Base-by-base conservation (phyloP, 257 asterid genomes). In the Asclepias syriaca region DNA sequence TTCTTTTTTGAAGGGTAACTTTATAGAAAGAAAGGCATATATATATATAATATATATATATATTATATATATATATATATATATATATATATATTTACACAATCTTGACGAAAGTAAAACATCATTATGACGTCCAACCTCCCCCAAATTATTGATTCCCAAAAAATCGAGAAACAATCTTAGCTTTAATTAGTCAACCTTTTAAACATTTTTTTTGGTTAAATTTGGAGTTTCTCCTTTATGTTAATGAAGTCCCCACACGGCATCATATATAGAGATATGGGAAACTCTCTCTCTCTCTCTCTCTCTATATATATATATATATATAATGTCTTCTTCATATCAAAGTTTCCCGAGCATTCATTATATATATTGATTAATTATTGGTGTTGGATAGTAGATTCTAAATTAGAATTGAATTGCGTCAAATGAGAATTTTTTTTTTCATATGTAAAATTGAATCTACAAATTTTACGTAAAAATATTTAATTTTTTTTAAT, bases 401-500 rank as follows among this genome's bases (percentile, higher is more conserved):
- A 24, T 24, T 24, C 27, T 24, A 24, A 24, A 0, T 24, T 24
- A 24, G 0, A 24, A 24, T 24, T 24, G 27, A 24, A 24, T 24
- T 24, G 27, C 27, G 27, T n/a, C n/a, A n/a, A n/a, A n/a, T n/a
- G n/a, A n/a, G n/a, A n/a, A n/a, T n/a, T n/a, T n/a, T n/a, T n/a
- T n/a, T n/a, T n/a, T n/a, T 24, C 27, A 24, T 24, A 34, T 34
- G 39, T 4, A 34, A 34, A 34, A 34, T 3, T 34, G 0, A 4
- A 34, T 3, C 5, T 34, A 2, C 3, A 34, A 34, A 34, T 4
- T 34, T 34, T 34, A 34, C 4, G 5, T 34, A 34, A 34, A 3
- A 4, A 34, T 3, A 34, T 2, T 4, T 4, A 34, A 34, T 0
- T 0, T 3, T 4, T 3, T 34, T 34, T 4, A 0, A 34, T 0